Evolutionary conservation across 1,284 basidiomycete genomes (phyloP).

Genomic region (Irpex sp.): DNA sequence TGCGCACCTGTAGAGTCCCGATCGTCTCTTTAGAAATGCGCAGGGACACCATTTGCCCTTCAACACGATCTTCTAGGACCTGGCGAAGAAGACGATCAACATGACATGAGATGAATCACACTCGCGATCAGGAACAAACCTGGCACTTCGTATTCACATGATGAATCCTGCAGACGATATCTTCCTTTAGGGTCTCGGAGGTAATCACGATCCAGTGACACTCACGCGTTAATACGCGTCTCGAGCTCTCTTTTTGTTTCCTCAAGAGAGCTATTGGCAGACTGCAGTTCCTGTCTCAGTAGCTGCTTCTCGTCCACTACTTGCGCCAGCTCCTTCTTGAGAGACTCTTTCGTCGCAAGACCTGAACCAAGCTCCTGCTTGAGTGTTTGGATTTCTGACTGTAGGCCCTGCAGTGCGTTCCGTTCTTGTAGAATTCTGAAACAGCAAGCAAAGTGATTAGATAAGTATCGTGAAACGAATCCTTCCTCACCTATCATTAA

Average conservation of each 20-base stretch:
- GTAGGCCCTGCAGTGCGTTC: conserved; percentile 27
- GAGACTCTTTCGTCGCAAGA: conserved; percentile 27
- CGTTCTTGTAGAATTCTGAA: conserved; percentile 15
- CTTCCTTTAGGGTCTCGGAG: too few relatives aligned
- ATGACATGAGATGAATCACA: conserved; percentile 1
- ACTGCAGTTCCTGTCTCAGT: conserved; percentile 18
- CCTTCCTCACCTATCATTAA: conserved; percentile 33
- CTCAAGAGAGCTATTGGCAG: conserved; percentile 19
- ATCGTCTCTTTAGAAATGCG: conserved; percentile 60
- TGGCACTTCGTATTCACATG: conserved; percentile 32
- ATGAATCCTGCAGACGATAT: conserved; percentile 25
- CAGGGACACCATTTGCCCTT: conserved; percentile 60
- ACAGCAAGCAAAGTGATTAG: neutral
- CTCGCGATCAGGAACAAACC: conserved; percentile 22
- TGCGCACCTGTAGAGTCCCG: conserved; percentile 60
- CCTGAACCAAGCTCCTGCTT: conserved; percentile 35
- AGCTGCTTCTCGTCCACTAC: conserved; percentile 19
- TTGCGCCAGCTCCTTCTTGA: conserved; percentile 16
- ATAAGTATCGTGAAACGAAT: neutral
- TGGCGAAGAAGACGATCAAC: conserved; percentile 36
- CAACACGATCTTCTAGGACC: conserved; percentile 68
- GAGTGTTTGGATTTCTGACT: conserved; percentile 32
- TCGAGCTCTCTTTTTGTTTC: conserved; percentile 32
- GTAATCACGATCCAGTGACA: neutral
- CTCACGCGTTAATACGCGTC: conserved; percentile 32